These are phyloP conservation scores for Russula dissimulans DNA, from an alignment of 768 basidiomycete genomes.

Conservation along the genomic window DNA sequence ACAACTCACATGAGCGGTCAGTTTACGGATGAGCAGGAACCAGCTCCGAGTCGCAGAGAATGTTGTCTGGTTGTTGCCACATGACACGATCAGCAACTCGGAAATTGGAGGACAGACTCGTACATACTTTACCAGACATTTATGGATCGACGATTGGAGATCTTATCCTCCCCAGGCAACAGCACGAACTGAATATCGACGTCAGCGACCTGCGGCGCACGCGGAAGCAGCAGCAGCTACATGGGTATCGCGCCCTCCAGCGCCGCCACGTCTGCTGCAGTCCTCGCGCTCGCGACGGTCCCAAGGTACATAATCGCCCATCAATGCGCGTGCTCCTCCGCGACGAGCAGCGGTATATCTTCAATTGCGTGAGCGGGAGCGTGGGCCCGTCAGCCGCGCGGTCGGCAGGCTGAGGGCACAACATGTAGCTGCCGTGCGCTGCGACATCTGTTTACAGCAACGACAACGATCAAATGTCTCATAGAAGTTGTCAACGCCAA, in stretches of 20 bases:
- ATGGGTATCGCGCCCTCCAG: constrained; percentile 75
- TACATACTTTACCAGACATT: constrained; percentile 26
- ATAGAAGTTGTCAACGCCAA: not conserved
- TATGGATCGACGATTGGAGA: constrained; percentile 87
- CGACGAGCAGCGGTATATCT: constrained; percentile 61
- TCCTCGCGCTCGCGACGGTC: constrained; percentile 46
- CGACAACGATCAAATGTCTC: constrained; percentile 52
- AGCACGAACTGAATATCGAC: constrained; percentile 86
- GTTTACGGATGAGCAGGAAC: constrained; percentile 79
- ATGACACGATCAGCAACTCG: not conserved
- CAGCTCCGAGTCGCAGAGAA: constrained; percentile 88
- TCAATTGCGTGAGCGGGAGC: constrained; percentile 33
- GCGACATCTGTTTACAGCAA: not conserved
- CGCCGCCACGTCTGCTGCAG: constrained; percentile 23
- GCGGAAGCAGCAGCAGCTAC: constrained; percentile 71
- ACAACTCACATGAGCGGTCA: constrained; percentile 60
- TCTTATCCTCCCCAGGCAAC: constrained; percentile 50
- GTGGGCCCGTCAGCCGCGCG: constrained; percentile 54
- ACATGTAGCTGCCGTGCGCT: constrained; percentile 44
- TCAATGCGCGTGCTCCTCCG: constrained; percentile 68
- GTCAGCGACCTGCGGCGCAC: constrained; percentile 39
- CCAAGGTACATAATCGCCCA: constrained; percentile 76
- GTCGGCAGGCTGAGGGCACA: constrained; percentile 29
- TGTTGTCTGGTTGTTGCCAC: constrained; percentile 60
- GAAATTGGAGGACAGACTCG: not conserved